A percentile compares a stretch with the other conserved stretches of the same genome.
Evolutionary conservation across 371 early-diverging fungal genomes (phyloP).

Genomic region (Basidiobolus meristosporus): DNA sequence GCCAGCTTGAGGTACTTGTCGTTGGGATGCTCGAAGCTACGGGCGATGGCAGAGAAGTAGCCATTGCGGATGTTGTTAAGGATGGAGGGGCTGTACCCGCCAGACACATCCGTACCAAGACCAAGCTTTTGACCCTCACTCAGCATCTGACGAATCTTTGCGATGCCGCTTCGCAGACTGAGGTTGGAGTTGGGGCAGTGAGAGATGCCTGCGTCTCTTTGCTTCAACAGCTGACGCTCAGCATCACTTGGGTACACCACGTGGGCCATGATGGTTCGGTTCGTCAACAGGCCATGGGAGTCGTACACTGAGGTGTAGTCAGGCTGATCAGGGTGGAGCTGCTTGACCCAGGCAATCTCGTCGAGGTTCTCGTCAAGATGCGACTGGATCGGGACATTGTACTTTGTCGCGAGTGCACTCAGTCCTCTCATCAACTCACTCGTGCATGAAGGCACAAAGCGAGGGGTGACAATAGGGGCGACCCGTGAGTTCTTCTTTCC

Average conservation of each 20-base stretch:
- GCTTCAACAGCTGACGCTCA: slow-evolving; percentile 39
- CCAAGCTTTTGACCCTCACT: slow-evolving; percentile 57
- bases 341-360: slow-evolving; percentile 52
- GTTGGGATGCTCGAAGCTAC: no score
- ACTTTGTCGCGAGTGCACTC: slow-evolving; percentile 40
- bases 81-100: slow-evolving; percentile 67
- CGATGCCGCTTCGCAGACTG: slow-evolving; percentile 57
- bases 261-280: slow-evolving; percentile 69
- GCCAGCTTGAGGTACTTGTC: slow-evolving; percentile 28
- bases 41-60: no score
- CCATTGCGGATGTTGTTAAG: slow-evolving; percentile 72
- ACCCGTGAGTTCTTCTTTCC: no score
- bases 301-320: slow-evolving; percentile 65
- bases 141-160: slow-evolving; percentile 56
- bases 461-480: slow-evolving; percentile 70
- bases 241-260: no score
- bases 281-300: slow-evolving; percentile 35
- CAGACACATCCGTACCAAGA: slow-evolving; percentile 83
- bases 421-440: slow-evolving; percentile 38
- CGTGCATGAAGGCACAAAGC: slow-evolving; percentile 75
- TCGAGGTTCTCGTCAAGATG: no score
- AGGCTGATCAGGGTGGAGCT: slow-evolving; percentile 41
- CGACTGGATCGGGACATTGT: slow-evolving; percentile 51
- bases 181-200: slow-evolving; percentile 90
- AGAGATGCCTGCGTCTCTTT: slow-evolving; percentile 43